Evolutionary conservation across 331 rosid genomes (phyloP), one percentile per base, ranked within the genome.

Genomic region (Prunus yedoensis): DNA sequence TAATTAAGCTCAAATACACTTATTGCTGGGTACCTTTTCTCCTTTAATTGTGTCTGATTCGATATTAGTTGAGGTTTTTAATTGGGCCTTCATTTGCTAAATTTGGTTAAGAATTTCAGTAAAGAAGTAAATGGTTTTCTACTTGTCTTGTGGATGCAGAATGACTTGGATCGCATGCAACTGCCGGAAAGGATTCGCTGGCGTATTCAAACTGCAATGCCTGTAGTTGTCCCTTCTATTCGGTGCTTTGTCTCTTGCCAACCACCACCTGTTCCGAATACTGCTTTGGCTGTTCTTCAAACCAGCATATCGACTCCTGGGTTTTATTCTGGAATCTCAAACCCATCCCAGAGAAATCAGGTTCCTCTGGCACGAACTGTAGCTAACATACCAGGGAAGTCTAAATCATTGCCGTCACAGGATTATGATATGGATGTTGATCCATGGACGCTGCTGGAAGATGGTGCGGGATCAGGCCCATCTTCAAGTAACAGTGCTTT

Each of bases 121-220:
- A n/a, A 15, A 45, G 38, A 32, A 15, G 20, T 38, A 68, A 62
- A 21, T 63, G 43, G 18, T n/a, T 49, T 57, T 70, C 49, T 63
- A 11, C 20, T 45, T 9, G 21, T 30, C 70, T 30, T 43, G n/a
- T 79, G 67, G n/a, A 59, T 78, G 85, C 93, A 95, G 99, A 91
- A 80, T 80, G 98, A 92, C 62, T 85, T 95, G 54, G 91, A 91
- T 76, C 84, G 88, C 10, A 89, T 89, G 96, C 96, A 88, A 76
- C 87, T 95, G 56, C 97, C 99, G 41, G 98, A 95, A 62, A 49
- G 81, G 51, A 85, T 95, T 62, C 87, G 97, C 74, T 86, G 91
- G 96, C 96, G 90, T 64, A 95, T 95, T 75, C 99, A 95, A 85
- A 93, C 97, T 78, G 97, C 98, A 56, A 92, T 95, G 97, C 98